These are phyloP conservation scores for Quercus berberidifolia DNA, from an alignment of 306 rosid genomes.

Conservation along the genomic window DNA sequence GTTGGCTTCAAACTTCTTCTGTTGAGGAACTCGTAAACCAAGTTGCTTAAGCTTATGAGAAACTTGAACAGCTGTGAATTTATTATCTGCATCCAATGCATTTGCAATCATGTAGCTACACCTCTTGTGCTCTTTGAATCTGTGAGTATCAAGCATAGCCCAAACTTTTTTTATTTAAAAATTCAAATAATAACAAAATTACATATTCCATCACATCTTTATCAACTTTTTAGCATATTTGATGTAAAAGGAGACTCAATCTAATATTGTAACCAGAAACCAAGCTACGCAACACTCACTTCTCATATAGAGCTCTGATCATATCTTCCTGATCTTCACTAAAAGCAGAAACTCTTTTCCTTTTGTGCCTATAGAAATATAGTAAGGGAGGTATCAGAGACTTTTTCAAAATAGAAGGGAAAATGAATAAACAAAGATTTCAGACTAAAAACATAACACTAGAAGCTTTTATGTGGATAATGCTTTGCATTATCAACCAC, in stretches of 20 bases:
- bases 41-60: slow-evolving; percentile 86
- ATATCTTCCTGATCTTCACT: slow-evolving; percentile 69
- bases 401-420: neutral
- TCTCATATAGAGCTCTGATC: slow-evolving; percentile 70
- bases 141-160: slow-evolving; percentile 6
- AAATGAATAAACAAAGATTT: neutral
- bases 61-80: slow-evolving; percentile 71
- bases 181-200: neutral
- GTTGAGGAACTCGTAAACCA: slow-evolving; percentile 53
- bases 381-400: slow-evolving; percentile 6
- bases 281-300: slow-evolving; percentile 58
- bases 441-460: neutral
- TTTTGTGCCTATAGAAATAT: slow-evolving; percentile 44
- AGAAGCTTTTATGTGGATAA: neutral
- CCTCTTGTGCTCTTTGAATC: slow-evolving; percentile 81
- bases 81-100: slow-evolving; percentile 57
- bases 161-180: neutral
- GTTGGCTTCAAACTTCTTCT: slow-evolving; percentile 42
- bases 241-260: slow-evolving; percentile 10
- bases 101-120: slow-evolving; percentile 88
- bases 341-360: slow-evolving; percentile 66
- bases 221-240: neutral
- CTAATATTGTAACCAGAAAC: slow-evolving; percentile 10
- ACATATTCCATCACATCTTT: neutral
- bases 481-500: neutral